phyloP scores from a whole-genome alignment of 2,329 filamentous ascomycete genomes.

The Plenodomus biglobosus region DNA sequence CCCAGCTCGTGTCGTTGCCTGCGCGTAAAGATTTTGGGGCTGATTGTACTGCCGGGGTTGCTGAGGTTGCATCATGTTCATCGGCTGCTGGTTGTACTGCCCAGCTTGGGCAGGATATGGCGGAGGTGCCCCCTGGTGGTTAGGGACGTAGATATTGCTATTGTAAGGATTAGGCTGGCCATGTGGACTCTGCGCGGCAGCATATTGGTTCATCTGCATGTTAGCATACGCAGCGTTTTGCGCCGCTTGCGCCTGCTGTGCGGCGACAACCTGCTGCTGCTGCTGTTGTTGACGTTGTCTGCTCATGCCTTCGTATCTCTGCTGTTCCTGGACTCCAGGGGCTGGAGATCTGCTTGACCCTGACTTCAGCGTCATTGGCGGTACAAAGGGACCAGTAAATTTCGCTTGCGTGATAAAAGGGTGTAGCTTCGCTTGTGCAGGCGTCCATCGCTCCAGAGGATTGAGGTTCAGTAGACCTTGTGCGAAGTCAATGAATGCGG shows the following conservation, averaged over 20 bases:
- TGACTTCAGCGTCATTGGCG: slow-evolving; percentile 93
- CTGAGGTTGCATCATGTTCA: slow-evolving; percentile 52
- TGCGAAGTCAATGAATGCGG: slow-evolving; percentile 98
- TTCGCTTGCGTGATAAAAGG: slow-evolving; percentile 99
- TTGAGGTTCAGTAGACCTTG: slow-evolving; percentile 91
- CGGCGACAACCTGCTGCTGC: slow-evolving; percentile 57
- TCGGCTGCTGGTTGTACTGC: slow-evolving; percentile 53
- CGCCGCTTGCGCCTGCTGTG: slow-evolving; percentile 53
- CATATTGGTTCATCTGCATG: slow-evolving; percentile 61
- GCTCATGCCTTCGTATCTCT: slow-evolving; percentile 89
- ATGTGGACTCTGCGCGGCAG: slow-evolving; percentile 47
- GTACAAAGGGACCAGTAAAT: slow-evolving; percentile 92
- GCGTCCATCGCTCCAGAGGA: slow-evolving; percentile 94
- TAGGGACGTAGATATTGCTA: slow-evolving; percentile 71
- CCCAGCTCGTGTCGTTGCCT: slow-evolving; percentile 73
- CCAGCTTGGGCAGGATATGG: slow-evolving; percentile 74
- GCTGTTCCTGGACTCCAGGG: slow-evolving; percentile 91
- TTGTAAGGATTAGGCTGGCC: slow-evolving; percentile 70
- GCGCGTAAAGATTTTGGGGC: slow-evolving; percentile 72
- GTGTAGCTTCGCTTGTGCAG: slow-evolving; percentile 94
- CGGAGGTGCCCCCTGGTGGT: slow-evolving; percentile 71
- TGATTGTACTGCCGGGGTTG: slow-evolving; percentile 50
- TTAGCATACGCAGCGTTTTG: slow-evolving; percentile 68
- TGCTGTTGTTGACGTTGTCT: slow-evolving; percentile 76
- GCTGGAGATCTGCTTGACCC: slow-evolving; percentile 85